Evolutionary conservation across 305 asterid species (phyloP).

Genomic region (Withania somnifera): DNA sequence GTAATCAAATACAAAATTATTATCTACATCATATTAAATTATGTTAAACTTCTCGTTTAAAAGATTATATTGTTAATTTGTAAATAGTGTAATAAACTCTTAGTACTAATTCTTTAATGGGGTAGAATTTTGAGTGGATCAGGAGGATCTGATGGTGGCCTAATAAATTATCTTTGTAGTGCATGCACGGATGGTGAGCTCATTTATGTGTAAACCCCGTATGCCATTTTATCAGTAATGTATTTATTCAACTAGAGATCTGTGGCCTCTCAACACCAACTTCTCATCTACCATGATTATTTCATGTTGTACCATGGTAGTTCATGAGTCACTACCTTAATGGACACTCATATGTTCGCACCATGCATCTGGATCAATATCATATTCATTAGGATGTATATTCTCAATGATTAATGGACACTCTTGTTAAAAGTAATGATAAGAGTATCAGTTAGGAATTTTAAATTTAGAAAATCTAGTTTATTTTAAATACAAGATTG

Average conservation of each 20-base stretch:
- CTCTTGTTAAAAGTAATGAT: neutral
- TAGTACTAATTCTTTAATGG: neutral
- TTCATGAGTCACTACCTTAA: neutral
- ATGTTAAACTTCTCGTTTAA: neutral
- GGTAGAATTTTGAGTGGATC: neutral
- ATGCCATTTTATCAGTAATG: neutral
- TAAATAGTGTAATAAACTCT: too few species aligned
- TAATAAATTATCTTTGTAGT: neutral
- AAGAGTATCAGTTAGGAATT: too few species aligned
- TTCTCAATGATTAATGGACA: neutral
- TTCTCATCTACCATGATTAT: neutral
- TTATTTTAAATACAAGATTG: too few species aligned
- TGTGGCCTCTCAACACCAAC: neutral
- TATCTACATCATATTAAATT: neutral
- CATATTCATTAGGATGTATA: neutral
- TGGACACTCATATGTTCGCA: neutral
- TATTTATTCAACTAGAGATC: neutral
- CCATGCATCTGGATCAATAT: neutral
- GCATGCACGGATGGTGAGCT: neutral
- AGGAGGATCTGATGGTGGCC: neutral
- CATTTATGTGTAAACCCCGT: neutral
- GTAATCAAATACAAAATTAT: neutral
- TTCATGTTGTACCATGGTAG: neutral
- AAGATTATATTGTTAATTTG: neutral
- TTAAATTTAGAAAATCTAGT: too few species aligned